Evolutionary conservation across 1,284 basidiomycete species (phyloP), one percentile per base, ranked within the genome.

Genomic region (Cutaneotrichosporon spelunceum): DNA sequence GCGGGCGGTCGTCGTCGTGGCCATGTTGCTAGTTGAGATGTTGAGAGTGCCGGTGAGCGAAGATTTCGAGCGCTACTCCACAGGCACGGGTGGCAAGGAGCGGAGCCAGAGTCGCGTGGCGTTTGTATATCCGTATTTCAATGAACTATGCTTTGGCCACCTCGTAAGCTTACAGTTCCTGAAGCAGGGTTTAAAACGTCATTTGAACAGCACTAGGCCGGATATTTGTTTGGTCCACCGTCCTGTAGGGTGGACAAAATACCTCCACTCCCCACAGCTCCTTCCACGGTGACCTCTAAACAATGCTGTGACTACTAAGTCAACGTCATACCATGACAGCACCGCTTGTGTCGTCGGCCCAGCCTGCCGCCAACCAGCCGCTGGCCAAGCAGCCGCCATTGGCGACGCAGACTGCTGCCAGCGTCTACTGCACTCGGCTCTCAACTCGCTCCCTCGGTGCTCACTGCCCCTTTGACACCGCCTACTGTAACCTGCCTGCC

Each of bases 71-170:
- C 2, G 23, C 5, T 39, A 21, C 1, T 23, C 23, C 11, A 9
- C 48, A 53, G 34, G 53, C 34, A 42, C 53, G 50, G 50, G 50
- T 52, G 50, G 50, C 50, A 52, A 52, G 21, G 30, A 8, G 49
- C 45, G 39, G 39, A 19, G 19, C 19, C 19, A 42, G 16, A 42
- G 3, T 19, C 39, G 19, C 39, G 39, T 42, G 39, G 39, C 16
- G 36, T 39, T 10, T 5, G 36, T 13, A 39, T 39, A 39, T 39
- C 30, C 30, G 2, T 11, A 33, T 33, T 33, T n/a, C n/a, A n/a
- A n/a, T n/a, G n/a, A n/a, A n/a, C n/a, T n/a, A n/a, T n/a, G n/a
- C n/a, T n/a, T n/a, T n/a, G n/a, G n/a, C n/a, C n/a, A n/a, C n/a
- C n/a, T n/a, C n/a, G n/a, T n/a, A n/a, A n/a, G 16, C 42, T 21